These are phyloP conservation scores for Hanseniaspora gamundiae DNA, from an alignment of 1,139 yeast species.

Conservation along the genomic window DNA sequence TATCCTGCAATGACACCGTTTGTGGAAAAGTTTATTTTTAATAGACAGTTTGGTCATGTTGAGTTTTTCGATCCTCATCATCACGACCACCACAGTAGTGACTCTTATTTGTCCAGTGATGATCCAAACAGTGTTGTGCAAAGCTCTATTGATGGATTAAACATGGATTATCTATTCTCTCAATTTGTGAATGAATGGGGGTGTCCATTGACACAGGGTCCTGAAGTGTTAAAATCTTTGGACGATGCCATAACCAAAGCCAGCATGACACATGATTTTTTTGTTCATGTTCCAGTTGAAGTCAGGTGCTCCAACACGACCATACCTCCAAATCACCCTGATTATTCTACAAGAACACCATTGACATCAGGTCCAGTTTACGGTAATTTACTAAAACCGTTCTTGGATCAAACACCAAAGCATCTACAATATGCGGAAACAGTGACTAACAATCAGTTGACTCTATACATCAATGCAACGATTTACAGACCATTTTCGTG, in stretches of 20 bases:
- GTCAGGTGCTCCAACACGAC: constrained; percentile 88
- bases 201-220: constrained; percentile 70
- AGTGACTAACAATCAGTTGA: constrained; percentile 66
- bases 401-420: constrained; percentile 64
- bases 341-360: constrained; percentile 27
- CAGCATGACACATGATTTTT: constrained; percentile 47
- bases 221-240: constrained; percentile 53
- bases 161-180: constrained; percentile 90
- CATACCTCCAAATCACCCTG: constrained; percentile 29
- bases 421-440: constrained; percentile 40
- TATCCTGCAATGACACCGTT: constrained; percentile 68
- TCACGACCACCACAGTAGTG: no score
- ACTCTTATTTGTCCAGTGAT: no score
- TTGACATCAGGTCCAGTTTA: constrained; percentile 65
- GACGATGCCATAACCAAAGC: constrained; percentile 53
- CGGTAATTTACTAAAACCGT: constrained; percentile 76
- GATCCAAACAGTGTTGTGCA: constrained; percentile 44
- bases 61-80: constrained; percentile 56
- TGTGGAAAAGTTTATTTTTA: constrained; percentile 75
- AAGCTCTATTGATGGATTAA: constrained; percentile 73
- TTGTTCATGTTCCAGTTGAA: constrained; percentile 91
- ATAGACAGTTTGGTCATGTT: constrained; percentile 67
- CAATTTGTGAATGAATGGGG: constrained; percentile 98
- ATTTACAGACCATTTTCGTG: constrained; percentile 86
- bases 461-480: constrained; percentile 84